Conservation (phyloP, 495 filamentous ascomycete genomes). For the Podospora tetraspora region DNA sequence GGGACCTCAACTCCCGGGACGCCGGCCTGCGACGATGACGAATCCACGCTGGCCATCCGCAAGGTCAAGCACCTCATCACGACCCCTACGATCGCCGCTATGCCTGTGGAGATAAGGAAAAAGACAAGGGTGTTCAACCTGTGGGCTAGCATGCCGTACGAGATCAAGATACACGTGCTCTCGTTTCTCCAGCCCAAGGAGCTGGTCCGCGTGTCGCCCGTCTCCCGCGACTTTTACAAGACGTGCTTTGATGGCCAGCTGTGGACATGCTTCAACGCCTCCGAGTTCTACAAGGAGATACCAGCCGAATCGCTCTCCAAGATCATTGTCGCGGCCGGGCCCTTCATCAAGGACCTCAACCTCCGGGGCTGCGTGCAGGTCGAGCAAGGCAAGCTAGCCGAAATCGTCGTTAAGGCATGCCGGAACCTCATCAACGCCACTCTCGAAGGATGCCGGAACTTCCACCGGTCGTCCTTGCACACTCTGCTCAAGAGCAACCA, state of each 20-base stretch:
- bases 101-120: constrained; percentile 58
- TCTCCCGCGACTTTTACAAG: constrained; percentile 74
- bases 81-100: constrained; percentile 47
- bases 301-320: constrained; percentile 75
- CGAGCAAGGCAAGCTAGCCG: constrained; percentile 68
- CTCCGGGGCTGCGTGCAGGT: constrained; percentile 58
- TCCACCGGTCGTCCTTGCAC: constrained; percentile 68
- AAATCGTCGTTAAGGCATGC: constrained; percentile 72
- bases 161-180: constrained; percentile 76
- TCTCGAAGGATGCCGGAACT: constrained; percentile 82
- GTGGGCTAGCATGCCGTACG: constrained; percentile 74
- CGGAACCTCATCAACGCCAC: constrained; percentile 82
- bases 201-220: constrained; percentile 71
- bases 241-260: constrained; percentile 95
- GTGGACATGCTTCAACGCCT: constrained; percentile 78
- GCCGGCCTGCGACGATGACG: constrained; percentile 30
- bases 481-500: constrained; percentile 73
- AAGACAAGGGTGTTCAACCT: constrained; percentile 57
- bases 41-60: constrained; percentile 32
- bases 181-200: constrained; percentile 72
- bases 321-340: constrained; percentile 77
- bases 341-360: constrained; percentile 88
- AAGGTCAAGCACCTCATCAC: constrained; percentile 28
- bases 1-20: constrained; percentile 45
- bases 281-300: constrained; percentile 82